Base-by-base conservation (phyloP, 1,284 basidiomycete genomes). In the Ganoderma sp. region DNA sequence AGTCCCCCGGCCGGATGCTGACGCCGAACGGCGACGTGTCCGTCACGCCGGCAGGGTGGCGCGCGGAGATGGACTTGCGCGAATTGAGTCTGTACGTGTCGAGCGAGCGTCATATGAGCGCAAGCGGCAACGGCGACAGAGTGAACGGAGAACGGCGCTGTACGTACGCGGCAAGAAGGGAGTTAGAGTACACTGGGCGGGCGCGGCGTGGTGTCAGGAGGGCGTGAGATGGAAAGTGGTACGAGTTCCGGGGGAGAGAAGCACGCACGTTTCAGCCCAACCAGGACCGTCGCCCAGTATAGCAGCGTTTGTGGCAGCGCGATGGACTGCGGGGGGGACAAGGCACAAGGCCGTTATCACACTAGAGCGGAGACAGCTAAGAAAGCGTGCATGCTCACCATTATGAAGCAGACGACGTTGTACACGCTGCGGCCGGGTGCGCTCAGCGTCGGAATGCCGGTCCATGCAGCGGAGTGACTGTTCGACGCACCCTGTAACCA, bases 161-260 rank as follows among this genome's bases (percentile, higher is more conserved):
- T n/a, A 58, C 64, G 25, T 59, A 65, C 64, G 64, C 57, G 3
- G 64, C 64, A 9, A 65, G 43, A 15, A 65, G 64, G 7, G 56
- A 65, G 64, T 65, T 65, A 6, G 64, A 65, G 37, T 65, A 65
- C 19, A 65, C 64, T 65, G 57, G 17, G 17, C 7, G n/a, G 45
- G 45, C 45, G 45, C 17, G 45, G 45, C 2, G 41, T 25, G 12
- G 7, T 2, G 22, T 60, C 12, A 60, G 58, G 41, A 60, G 58
- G 41, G 25, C 48, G 9, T 17, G 28, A 28, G 42, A 19, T 10
- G 37, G 17, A 22, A 60, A 41, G 28, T 22, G 37, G 22, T 10
- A 32, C n/a, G 19, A 34, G 37, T 39, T 39, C 37, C 37, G 22
- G 5, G 4, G 8, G n/a, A n/a, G 39, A 41, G 12, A 32, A 28